Percentiles rank a stretch among this genome's conserved stretches.
These are phyloP conservation scores for Jackrogersella multiformis DNA, from an alignment of 495 filamentous ascomycete species.

Conservation along the genomic window DNA sequence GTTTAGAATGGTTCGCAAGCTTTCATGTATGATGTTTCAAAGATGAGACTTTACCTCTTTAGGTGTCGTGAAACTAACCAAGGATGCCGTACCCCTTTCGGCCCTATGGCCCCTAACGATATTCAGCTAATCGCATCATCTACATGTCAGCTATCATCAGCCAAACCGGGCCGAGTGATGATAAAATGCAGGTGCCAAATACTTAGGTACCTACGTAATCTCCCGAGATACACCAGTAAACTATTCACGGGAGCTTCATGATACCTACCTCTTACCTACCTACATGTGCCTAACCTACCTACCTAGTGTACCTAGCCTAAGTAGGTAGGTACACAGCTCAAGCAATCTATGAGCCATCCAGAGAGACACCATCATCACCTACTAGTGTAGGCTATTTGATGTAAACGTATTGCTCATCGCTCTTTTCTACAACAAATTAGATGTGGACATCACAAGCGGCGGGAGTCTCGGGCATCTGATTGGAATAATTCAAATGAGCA, in stretches of 20 bases:
- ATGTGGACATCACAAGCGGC: not conserved
- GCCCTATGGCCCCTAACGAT: conserved; percentile 12
- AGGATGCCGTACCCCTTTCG: not conserved
- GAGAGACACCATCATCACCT: not conserved
- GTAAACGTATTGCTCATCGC: not conserved
- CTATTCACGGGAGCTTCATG: conserved; percentile 6
- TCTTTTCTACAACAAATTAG: too few relatives aligned
- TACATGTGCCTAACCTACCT: not conserved
- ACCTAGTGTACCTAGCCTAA: too few relatives aligned
- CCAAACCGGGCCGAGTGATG: conserved; percentile 3
- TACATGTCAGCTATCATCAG: conserved; percentile 13
- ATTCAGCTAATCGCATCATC: conserved; percentile 21
- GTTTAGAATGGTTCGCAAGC: conserved; percentile 16
- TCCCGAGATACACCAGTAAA: not conserved
- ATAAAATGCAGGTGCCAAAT: not conserved
- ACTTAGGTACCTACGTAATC: not conserved
- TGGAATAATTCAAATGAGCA: conserved; percentile 24
- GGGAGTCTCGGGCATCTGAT: not conserved
- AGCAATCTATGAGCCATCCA: not conserved
- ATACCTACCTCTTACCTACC: not conserved
- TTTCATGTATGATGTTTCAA: conserved; percentile 39
- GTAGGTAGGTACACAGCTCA: too few relatives aligned
- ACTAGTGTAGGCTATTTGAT: not conserved
- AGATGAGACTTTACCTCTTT: conserved; percentile 9
- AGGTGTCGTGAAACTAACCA: conserved; percentile 20